These are phyloP conservation scores for Solanum chaucha DNA, from an alignment of 257 asterid species.

Conservation along the genomic window DNA sequence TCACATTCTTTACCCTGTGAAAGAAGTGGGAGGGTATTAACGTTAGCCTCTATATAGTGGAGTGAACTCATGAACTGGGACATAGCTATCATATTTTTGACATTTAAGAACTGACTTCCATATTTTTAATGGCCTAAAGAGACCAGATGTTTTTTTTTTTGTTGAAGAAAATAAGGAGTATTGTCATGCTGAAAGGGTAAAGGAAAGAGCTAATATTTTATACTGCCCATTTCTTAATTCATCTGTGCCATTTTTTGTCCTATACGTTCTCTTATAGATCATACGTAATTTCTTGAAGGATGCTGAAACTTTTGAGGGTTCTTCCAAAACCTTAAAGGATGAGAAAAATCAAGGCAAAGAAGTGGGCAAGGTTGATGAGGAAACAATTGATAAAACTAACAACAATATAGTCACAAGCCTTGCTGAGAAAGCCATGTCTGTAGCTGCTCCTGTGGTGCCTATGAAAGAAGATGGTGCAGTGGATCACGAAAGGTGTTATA, in stretches of 20 bases:
- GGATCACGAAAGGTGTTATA: constrained; percentile 81
- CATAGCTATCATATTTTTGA: neutral
- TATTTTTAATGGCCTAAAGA: neutral
- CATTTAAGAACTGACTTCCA: neutral
- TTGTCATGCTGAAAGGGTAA: neutral
- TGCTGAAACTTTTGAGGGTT: constrained; percentile 23
- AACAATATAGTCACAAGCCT: constrained; percentile 61
- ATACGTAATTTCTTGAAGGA: constrained; percentile 34
- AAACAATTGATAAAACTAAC: constrained; percentile 29
- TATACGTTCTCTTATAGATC: neutral
- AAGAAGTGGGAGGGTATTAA: neutral
- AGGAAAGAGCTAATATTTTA: neutral
- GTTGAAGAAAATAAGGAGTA: neutral
- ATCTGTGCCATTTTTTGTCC: neutral
- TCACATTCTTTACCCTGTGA: neutral
- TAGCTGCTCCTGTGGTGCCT: constrained; percentile 94
- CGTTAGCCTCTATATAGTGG: neutral
- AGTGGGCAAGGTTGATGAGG: constrained; percentile 21
- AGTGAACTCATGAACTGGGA: neutral
- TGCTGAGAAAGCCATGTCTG: constrained; percentile 95
- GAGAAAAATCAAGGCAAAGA: constrained; percentile 16
- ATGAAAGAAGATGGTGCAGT: constrained; percentile 74
- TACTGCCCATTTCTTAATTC: neutral
- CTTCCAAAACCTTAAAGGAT: constrained; percentile 27
- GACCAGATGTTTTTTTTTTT: neutral